A percentile compares a stretch with the other conserved stretches of the same genome.
These are phyloP conservation scores for Penicillium verrucosum DNA, from an alignment of 2,329 filamentous ascomycete genomes.

Conservation along the genomic window DNA sequence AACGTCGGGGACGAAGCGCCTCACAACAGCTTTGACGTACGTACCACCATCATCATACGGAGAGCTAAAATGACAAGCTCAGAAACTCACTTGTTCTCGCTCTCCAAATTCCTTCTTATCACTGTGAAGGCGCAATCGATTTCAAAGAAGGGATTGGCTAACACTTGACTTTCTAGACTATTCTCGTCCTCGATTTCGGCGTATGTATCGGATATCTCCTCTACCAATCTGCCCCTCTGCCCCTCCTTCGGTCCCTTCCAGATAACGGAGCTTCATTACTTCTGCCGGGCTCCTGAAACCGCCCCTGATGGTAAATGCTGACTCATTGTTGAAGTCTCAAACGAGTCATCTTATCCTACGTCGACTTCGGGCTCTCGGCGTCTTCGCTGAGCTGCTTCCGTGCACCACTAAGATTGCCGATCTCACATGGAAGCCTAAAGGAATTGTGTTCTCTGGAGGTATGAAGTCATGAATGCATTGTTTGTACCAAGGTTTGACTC, in stretches of 20 bases:
- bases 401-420: slow-evolving; percentile 79
- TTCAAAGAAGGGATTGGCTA: slow-evolving; percentile 8
- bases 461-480: background rate
- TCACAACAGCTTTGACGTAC: slow-evolving; percentile 24
- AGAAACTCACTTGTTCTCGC: background rate
- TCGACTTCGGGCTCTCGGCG: slow-evolving; percentile 71
- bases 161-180: slow-evolving; percentile 8
- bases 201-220: background rate
- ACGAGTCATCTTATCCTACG: slow-evolving; percentile 3
- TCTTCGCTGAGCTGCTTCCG: slow-evolving; percentile 84
- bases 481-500: slow-evolving; percentile 4
- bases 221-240: background rate
- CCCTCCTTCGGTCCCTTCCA: background rate
- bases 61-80: slow-evolving; percentile 1
- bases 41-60: slow-evolving; percentile 4
- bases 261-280: slow-evolving; percentile 1
- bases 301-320: slow-evolving; percentile 1
- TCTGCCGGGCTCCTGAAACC: background rate
- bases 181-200: slow-evolving; percentile 14
- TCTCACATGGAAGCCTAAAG: slow-evolving; percentile 74
- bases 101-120: slow-evolving; percentile 9
- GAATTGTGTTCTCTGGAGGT: slow-evolving; percentile 70
- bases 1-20: slow-evolving; percentile 15
- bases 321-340: slow-evolving; percentile 11
- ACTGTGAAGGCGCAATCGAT: background rate